These are phyloP conservation scores for Solanum habrochaites DNA, from an alignment of 257 asterid species.

Conservation along the genomic window DNA sequence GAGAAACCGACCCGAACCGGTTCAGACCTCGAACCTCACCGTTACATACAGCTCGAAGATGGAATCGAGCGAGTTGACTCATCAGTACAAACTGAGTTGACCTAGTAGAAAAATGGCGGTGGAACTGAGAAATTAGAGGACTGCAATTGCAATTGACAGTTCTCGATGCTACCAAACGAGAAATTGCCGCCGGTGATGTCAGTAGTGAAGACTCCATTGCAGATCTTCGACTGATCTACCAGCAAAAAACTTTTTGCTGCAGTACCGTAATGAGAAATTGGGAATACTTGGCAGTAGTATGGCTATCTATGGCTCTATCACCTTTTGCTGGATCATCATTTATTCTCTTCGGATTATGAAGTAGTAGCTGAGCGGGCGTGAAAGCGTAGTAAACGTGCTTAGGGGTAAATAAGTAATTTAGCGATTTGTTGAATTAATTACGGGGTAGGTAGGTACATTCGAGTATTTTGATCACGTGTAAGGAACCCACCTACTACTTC, in stretches of 20 bases:
- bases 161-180: constrained; percentile 34
- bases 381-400: neutral
- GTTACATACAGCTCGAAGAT: constrained; percentile 5
- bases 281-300: neutral
- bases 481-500: neutral
- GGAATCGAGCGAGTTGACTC: constrained; percentile 30
- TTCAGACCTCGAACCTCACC: constrained; percentile 1
- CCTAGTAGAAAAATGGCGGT: constrained; percentile 38
- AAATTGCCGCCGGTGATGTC: constrained; percentile 25
- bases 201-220: constrained; percentile 61
- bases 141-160: constrained; percentile 28
- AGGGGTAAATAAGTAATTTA: neutral
- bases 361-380: neutral
- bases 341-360: neutral
- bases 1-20: constrained; percentile 18
- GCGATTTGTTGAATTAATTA: neutral
- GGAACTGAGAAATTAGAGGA: constrained; percentile 36
- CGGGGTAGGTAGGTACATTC: neutral
- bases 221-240: neutral
- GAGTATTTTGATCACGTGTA: neutral
- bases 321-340: neutral
- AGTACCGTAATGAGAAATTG: neutral
- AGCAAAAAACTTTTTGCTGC: neutral
- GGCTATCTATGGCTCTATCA: neutral
- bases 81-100: neutral